These are phyloP conservation scores for Fusarium sororula DNA, from an alignment of 2,329 filamentous ascomycete genomes.

Conservation along the genomic window DNA sequence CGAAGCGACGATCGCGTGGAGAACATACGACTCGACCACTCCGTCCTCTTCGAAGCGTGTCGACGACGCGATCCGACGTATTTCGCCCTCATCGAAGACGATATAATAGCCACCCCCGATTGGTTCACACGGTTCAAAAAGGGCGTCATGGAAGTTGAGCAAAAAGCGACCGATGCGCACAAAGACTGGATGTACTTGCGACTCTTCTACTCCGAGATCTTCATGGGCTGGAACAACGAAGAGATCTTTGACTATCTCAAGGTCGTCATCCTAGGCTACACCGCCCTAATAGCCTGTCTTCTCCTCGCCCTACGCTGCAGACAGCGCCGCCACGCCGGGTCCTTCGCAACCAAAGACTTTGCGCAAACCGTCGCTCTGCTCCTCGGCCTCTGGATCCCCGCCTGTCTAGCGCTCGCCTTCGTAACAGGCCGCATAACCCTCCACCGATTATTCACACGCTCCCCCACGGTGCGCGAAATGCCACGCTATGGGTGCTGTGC, in stretches of 20 bases:
- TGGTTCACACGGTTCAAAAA: conserved; percentile 46
- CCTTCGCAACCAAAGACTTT: conserved; percentile 29
- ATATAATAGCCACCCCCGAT: conserved; percentile 47
- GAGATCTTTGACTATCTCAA: conserved; percentile 45
- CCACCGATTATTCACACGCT: conserved; percentile 37
- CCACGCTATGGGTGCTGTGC: conserved; percentile 51
- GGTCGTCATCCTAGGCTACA: conserved; percentile 42
- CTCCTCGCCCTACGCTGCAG: conserved; percentile 13
- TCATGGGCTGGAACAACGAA: conserved; percentile 52
- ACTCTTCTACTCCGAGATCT: conserved; percentile 51
- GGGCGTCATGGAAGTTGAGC: conserved; percentile 44
- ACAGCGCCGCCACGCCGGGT: conserved; percentile 7
- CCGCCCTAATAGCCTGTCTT: conserved; percentile 22
- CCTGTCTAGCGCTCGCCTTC: conserved; percentile 45
- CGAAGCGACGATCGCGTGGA: conserved; percentile 45
- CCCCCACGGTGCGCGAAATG: conserved; percentile 47
- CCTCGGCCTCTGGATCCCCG: conserved; percentile 44
- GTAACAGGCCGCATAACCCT: conserved; percentile 42
- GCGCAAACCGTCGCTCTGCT: conserved; percentile 42
- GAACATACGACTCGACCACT: conserved; percentile 49
- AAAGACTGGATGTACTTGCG: conserved; percentile 50
- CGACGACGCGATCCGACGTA: conserved; percentile 42
- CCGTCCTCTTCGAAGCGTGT: conserved; percentile 47
- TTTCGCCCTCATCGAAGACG: conserved; percentile 51
- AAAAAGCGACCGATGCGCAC: conserved; percentile 15